Evolutionary conservation across 2,329 filamentous ascomycete species (phyloP).

Genomic region (Trichoderma pleuroti): DNA sequence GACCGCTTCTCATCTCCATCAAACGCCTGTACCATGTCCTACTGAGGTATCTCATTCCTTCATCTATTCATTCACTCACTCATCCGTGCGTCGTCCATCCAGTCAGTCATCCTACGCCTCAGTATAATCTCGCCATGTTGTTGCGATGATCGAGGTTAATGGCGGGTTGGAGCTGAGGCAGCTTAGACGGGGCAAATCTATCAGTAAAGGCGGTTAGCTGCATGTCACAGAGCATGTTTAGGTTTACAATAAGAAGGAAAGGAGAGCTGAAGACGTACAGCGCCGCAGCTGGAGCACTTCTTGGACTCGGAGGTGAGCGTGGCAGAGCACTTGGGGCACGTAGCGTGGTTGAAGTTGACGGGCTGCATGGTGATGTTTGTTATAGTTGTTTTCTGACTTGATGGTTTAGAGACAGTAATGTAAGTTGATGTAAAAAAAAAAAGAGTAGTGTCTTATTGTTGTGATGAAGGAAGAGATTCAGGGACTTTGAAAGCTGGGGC

Average conservation of each 20-base stretch:
- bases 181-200: constrained; percentile 34
- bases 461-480: neutral
- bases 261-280: constrained; percentile 42
- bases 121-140: neutral
- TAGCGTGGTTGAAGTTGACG: constrained; percentile 36
- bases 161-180: neutral
- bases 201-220: constrained; percentile 9
- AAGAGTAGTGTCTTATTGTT: no score
- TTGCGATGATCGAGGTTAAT: neutral
- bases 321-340: constrained; percentile 57
- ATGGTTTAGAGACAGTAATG: neutral
- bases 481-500: neutral
- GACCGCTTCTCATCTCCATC: neutral
- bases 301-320: constrained; percentile 45
- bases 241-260: neutral
- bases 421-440: neutral
- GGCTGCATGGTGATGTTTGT: constrained; percentile 29
- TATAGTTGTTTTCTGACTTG: neutral
- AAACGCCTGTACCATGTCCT: neutral
- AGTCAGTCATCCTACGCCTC: neutral
- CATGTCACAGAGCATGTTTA: no score
- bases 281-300: constrained; percentile 54
- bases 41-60: neutral
- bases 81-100: neutral
- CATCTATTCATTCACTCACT: neutral